Evolutionary conservation across 495 filamentous ascomycete genomes (phyloP).

Genomic region (Penicillium silybi): DNA sequence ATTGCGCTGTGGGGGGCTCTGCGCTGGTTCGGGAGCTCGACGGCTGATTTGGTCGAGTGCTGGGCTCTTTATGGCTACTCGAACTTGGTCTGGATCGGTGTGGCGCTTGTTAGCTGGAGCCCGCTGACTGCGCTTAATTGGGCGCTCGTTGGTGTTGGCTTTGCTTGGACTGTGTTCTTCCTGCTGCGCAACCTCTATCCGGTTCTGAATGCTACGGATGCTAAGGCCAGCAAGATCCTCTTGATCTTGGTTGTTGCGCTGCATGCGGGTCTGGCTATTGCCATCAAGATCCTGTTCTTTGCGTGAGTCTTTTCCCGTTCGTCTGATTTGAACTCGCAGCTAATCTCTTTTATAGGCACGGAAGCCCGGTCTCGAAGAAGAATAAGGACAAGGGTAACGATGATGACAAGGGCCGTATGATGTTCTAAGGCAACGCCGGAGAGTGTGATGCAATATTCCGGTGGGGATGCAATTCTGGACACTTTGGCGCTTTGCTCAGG

Average conservation of each 20-base stretch:
- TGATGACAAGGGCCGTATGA: constrained; percentile 29
- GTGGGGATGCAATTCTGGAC: constrained; percentile 1
- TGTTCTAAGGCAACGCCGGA: constrained; percentile 17
- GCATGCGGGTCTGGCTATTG: constrained; percentile 82
- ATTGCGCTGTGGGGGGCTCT: constrained; percentile 81
- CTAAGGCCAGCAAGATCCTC: constrained; percentile 83
- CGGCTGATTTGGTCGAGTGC: constrained; percentile 76
- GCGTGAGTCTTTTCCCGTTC: constrained; percentile 49
- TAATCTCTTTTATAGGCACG: constrained; percentile 44
- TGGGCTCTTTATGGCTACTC: constrained; percentile 92
- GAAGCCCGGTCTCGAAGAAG: constrained; percentile 60
- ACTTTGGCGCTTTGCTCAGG: constrained; percentile 20
- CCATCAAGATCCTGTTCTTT: constrained; percentile 96
- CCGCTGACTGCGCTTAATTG: constrained; percentile 83
- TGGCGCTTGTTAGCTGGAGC: constrained; percentile 87
- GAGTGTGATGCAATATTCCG: background rate
- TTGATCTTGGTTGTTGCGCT: constrained; percentile 77
- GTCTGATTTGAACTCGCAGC: background rate
- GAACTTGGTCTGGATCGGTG: constrained; percentile 94
- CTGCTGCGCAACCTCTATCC: constrained; percentile 90
- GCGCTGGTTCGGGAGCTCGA: constrained; percentile 91
- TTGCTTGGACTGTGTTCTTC: constrained; percentile 81
- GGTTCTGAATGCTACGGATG: constrained; percentile 86
- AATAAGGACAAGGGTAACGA: constrained; percentile 30
- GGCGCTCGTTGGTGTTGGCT: constrained; percentile 87